Evolutionary conservation across 2,329 filamentous ascomycete genomes (phyloP).

Genomic region (Rhexocercosporidium sp.): DNA sequence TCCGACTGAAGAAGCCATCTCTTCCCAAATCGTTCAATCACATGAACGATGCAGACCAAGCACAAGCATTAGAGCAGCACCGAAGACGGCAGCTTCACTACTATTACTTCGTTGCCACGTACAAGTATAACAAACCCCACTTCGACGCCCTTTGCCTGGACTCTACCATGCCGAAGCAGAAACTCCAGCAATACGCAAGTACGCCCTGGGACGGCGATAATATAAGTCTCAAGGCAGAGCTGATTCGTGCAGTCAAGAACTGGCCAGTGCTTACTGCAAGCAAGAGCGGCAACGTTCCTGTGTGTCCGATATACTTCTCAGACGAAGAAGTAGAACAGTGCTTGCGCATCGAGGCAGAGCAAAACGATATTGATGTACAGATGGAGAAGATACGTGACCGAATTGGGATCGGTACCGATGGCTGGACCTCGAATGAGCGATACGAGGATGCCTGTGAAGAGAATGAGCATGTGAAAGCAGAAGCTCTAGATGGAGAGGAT

Average conservation of each 20-base stretch:
- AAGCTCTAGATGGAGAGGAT: conserved; percentile 14
- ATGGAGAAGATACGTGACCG: conserved; percentile 31
- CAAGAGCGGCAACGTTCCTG: not conserved
- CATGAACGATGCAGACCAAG: conserved; percentile 31
- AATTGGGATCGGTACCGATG: conserved; percentile 38
- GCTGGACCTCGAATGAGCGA: conserved; percentile 37
- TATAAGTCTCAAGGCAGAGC: conserved; percentile 38
- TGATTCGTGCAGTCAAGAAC: conserved; percentile 33
- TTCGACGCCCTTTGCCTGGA: conserved; percentile 36
- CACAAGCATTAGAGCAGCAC: conserved; percentile 33
- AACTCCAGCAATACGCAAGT: conserved; percentile 36
- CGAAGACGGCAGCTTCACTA: conserved; percentile 41
- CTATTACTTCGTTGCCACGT: conserved; percentile 41
- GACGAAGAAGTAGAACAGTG: conserved; percentile 20
- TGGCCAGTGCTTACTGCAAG: conserved; percentile 32
- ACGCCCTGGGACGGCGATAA: conserved; percentile 41
- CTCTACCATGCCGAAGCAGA: conserved; percentile 32
- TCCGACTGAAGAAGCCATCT: conserved; percentile 34
- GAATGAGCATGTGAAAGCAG: conserved; percentile 17
- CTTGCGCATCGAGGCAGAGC: conserved; percentile 7
- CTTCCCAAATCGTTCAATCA: conserved; percentile 32
- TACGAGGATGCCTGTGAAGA: conserved; percentile 32
- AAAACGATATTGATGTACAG: conserved; percentile 34
- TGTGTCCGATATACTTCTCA: conserved; percentile 19
- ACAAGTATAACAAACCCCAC: conserved; percentile 37